Base-by-base conservation (phyloP, 495 filamentous ascomycete species). In the Xylaria sp. region DNA sequence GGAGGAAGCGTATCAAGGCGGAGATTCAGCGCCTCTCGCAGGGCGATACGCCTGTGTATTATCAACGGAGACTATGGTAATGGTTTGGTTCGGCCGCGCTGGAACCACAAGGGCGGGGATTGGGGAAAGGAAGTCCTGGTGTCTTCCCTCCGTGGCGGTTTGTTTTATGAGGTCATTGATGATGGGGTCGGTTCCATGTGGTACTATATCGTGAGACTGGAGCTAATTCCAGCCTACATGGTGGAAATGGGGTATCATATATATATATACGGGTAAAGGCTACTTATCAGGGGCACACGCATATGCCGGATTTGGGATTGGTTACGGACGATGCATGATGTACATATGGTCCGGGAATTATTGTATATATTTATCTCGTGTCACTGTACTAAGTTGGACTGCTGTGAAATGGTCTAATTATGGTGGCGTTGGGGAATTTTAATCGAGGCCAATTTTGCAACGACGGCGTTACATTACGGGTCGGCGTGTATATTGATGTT, bases 1-100 rank as follows among this genome's bases (percentile, higher is more conserved):
- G 86, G 70, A 80, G 86, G 67, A 77, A 75, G 67, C 76, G 77
- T 19, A 88, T 88, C 62, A 85, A 84, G 72, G 85, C 86, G 43
- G 83, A 88, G 71, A 84, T 88, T 15, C 72, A 80, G 70, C 79
- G 76, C 65, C 74, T 82, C 46, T 77, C 84, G 12, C 77, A 82
- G 67, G 80, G 80, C 12, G 75, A 78, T 21, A 69, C 80, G 48
- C 79, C 75, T 29, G 81, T 82, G 12, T 83, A 84, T 48, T 86
- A 85, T 68, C 83, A 83, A 64, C 79, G 85, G 61, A 72, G 85
- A 44, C 72, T 84, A 72, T 85, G 80, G 79, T 88, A 68, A 50
- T 24, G 33, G 33, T n/a, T 17, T 11, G 35, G n/a, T 67, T 40
- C 8, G 26, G 17, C 48, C 64, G 37, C 33, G 11, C 35, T n/a